phyloP scores from a whole-genome alignment of 78 protist genomes.

The Thecamonas trahens region DNA sequence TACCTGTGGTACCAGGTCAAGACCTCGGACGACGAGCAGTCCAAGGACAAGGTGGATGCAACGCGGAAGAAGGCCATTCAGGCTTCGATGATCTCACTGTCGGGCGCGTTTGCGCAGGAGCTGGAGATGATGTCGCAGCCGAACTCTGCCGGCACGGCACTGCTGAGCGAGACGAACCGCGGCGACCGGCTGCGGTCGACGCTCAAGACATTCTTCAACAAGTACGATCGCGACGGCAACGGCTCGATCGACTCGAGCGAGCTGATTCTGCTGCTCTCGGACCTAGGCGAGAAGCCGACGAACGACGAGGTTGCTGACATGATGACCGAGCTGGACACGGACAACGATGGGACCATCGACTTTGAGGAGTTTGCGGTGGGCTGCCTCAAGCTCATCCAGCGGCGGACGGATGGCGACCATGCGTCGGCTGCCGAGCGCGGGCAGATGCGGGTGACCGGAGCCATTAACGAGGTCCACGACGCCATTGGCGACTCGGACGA shows the following conservation, averaged over 20 bases:
- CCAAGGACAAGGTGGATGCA: conserved; percentile 31
- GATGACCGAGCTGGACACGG: background rate
- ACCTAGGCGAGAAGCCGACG: background rate
- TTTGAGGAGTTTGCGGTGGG: conserved; percentile 5
- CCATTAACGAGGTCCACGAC: background rate
- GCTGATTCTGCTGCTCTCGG: background rate
- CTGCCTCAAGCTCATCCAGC: background rate
- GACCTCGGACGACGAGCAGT: conserved; percentile 24
- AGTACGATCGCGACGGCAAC: conserved; percentile 7
- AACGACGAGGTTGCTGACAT: background rate
- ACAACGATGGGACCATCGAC: background rate
- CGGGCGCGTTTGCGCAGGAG: background rate
- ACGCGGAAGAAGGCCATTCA: background rate
- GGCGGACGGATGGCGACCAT: no score
- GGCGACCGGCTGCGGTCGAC: no score
- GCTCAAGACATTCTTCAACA: conserved; percentile 9
- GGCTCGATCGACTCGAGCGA: conserved; percentile 7
- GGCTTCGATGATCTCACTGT: background rate
- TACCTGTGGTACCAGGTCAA: conserved; percentile 48
- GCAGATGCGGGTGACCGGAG: background rate
- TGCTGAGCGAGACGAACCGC: background rate
- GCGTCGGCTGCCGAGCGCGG: no score
- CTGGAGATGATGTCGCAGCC: background rate
- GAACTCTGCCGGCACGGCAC: background rate
- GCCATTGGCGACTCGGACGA: conserved; percentile 14